phyloP scores from a whole-genome alignment of 164 flowering plant species.

The Umbellularia californica region DNA sequence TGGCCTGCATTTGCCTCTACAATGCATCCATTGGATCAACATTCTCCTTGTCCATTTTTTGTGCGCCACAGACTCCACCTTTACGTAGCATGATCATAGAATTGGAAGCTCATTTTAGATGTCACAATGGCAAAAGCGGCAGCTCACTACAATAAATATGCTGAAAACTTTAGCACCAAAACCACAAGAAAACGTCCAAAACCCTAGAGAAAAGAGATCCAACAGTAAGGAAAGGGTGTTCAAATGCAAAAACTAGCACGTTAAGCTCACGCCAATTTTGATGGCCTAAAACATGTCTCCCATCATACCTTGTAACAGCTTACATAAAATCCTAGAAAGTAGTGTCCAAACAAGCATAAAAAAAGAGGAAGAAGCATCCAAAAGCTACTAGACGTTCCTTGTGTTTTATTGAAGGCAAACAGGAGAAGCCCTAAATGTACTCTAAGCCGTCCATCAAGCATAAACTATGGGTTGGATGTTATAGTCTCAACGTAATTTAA shows the following conservation, averaged over 20 bases:
- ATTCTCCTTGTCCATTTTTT: not conserved
- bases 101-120: not conserved
- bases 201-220: not conserved
- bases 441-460: not conserved
- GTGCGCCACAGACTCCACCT: not conserved
- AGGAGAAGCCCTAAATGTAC: not conserved
- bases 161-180: not conserved
- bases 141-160: too few species aligned
- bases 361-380: too few species aligned
- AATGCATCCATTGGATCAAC: too few species aligned
- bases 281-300: too few species aligned
- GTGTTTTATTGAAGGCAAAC: not conserved
- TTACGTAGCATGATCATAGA: not conserved
- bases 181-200: not conserved
- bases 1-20: too few species aligned
- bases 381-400: too few species aligned
- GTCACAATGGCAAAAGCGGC: too few species aligned
- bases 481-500: not conserved
- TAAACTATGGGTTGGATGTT: not conserved
- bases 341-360: too few species aligned
- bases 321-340: too few species aligned
- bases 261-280: not conserved
- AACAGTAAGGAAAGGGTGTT: not conserved
- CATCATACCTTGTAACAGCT: too few species aligned
- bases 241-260: not conserved